Conservation (phyloP, 1,284 basidiomycete genomes). For the Ganoderma sp. region DNA sequence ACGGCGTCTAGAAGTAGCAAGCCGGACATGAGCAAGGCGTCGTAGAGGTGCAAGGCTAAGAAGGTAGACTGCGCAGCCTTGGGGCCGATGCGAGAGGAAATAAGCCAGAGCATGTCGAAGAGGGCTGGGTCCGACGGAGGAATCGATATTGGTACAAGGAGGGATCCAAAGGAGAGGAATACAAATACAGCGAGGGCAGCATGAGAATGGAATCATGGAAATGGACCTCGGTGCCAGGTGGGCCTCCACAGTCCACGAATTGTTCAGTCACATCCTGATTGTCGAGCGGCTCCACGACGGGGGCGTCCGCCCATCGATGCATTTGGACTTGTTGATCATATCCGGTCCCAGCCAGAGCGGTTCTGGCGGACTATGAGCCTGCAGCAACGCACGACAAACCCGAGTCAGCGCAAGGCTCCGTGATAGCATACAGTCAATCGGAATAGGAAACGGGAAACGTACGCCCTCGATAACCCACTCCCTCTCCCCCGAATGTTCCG, state of each 20-base stretch:
- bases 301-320: neutral
- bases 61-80: neutral
- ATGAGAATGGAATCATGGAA: neutral
- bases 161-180: neutral
- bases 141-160: neutral
- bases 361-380: neutral
- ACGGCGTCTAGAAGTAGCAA: neutral
- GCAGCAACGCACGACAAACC: neutral
- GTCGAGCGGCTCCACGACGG: slow-evolving; percentile 2
- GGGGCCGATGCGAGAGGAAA: neutral
- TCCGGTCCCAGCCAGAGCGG: neutral
- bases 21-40: neutral
- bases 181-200: neutral
- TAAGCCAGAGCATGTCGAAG: too few relatives aligned
- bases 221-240: neutral
- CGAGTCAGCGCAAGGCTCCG: neutral
- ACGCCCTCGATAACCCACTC: neutral
- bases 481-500: neutral
- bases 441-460: neutral
- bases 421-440: neutral
- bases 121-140: neutral
- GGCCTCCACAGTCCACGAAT: neutral
- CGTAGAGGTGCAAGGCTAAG: neutral
- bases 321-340: neutral
- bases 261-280: neutral